phyloP scores from a whole-genome alignment of 805 yeast genomes.

The Ogataea neopini region DNA sequence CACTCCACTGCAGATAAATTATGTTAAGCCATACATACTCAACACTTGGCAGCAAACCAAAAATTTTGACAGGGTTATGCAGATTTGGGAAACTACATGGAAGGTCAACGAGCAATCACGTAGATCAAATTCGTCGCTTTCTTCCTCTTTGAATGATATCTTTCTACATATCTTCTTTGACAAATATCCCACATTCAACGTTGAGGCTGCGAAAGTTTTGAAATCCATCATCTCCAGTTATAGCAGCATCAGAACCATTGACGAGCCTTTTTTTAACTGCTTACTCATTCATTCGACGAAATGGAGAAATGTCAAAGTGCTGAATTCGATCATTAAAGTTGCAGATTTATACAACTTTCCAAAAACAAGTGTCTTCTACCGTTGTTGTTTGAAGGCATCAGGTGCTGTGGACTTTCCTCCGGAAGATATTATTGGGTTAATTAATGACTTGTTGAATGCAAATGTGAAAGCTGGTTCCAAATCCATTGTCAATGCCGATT shows the following conservation, averaged over 20 bases:
- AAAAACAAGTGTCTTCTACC: constrained; percentile 67
- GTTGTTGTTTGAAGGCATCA: constrained; percentile 70
- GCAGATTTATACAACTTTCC: constrained; percentile 58
- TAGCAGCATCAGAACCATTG: constrained; percentile 57
- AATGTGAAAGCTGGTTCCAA: constrained; percentile 51
- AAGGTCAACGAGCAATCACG: constrained; percentile 48
- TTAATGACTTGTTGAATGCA: constrained; percentile 34
- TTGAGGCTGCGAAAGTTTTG: constrained; percentile 55
- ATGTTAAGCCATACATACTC: constrained; percentile 60
- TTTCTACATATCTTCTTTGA: constrained; percentile 72
- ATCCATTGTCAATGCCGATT: constrained; percentile 76
- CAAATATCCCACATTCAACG: constrained; percentile 49
- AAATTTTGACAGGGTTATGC: constrained; percentile 56
- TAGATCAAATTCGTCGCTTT: constrained; percentile 62
- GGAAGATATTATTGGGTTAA: constrained; percentile 48
- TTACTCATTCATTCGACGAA: constrained; percentile 60
- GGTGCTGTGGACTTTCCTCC: constrained; percentile 58
- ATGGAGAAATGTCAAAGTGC: constrained; percentile 67
- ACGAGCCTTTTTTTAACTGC: constrained; percentile 83
- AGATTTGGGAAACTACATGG: constrained; percentile 64
- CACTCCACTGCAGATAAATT: constrained; percentile 70
- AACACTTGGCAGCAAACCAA: constrained; percentile 58
- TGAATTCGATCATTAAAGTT: constrained; percentile 61
- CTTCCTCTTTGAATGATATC: constrained; percentile 68
- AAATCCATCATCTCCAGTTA: constrained; percentile 57